phyloP scores from a whole-genome alignment of 2,329 filamentous ascomycete species.

The Penicillium sp. region DNA sequence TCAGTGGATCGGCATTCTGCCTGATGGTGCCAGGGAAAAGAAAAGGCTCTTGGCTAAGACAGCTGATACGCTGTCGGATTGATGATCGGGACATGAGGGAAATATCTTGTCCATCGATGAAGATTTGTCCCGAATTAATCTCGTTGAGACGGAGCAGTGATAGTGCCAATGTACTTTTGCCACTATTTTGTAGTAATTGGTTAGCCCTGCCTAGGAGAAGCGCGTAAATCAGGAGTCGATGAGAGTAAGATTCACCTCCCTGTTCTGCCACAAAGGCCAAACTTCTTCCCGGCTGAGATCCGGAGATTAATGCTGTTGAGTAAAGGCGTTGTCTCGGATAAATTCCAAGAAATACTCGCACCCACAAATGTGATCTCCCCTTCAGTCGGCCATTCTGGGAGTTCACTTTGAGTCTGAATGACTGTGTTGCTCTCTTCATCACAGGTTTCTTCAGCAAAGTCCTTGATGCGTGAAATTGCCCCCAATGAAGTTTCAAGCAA shows the following conservation, averaged over 20 bases:
- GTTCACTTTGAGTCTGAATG: neutral
- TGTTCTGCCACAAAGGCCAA: slow-evolving; percentile 29
- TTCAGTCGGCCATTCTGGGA: slow-evolving; percentile 17
- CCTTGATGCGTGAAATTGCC: slow-evolving; percentile 47
- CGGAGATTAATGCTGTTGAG: slow-evolving; percentile 14
- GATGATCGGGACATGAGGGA: slow-evolving; percentile 12
- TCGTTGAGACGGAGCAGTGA: slow-evolving; percentile 24
- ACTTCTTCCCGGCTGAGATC: slow-evolving; percentile 24
- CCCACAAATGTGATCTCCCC: slow-evolving; percentile 18
- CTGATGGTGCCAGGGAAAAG: slow-evolving; percentile 19
- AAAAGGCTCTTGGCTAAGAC: slow-evolving; percentile 23
- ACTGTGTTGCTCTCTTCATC: slow-evolving; percentile 11
- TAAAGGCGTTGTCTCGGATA: too few species aligned
- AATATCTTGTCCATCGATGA: slow-evolving; percentile 22
- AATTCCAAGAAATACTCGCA: neutral
- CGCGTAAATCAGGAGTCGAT: too few species aligned
- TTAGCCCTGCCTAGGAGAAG: too few species aligned
- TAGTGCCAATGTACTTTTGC: slow-evolving; percentile 18
- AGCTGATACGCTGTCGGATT: slow-evolving; percentile 17
- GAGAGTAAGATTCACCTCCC: slow-evolving; percentile 2
- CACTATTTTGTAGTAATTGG: slow-evolving; percentile 3
- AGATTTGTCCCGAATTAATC: slow-evolving; percentile 18
- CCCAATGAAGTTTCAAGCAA: slow-evolving; percentile 49
- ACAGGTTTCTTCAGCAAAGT: slow-evolving; percentile 36
- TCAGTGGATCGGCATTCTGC: slow-evolving; percentile 26